These are phyloP conservation scores for Chrysopogon serrulatus DNA, from an alignment of 176 grass and related monocot genomes.

Conservation along the genomic window DNA sequence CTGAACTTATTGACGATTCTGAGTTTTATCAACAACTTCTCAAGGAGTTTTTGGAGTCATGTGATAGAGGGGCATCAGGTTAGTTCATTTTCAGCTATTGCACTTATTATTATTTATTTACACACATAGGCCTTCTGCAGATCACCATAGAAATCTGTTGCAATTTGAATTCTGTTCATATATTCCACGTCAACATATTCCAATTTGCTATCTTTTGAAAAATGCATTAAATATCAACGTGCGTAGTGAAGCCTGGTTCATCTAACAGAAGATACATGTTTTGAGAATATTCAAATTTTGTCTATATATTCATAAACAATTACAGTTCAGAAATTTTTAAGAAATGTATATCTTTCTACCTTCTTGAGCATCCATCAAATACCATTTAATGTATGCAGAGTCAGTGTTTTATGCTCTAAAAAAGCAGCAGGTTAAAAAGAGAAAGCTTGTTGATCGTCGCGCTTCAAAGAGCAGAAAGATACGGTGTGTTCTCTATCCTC, in stretches of 20 bases:
- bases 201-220: background rate
- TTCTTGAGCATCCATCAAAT: background rate
- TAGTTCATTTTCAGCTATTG: constrained; percentile 18
- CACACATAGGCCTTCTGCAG: background rate
- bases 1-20: constrained; percentile 80
- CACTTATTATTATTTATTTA: background rate
- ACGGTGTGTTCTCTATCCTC: constrained; percentile 28
- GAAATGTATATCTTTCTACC: background rate
- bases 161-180: background rate
- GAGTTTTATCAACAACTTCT: constrained; percentile 97
- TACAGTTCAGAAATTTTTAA: background rate
- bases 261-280: background rate
- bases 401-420: constrained; percentile 56
- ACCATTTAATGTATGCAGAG: constrained; percentile 46
- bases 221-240: background rate
- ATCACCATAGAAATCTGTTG: background rate
- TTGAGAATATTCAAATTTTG: background rate
- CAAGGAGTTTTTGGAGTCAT: constrained; percentile 90
- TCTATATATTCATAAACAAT: background rate
- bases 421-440: constrained; percentile 82
- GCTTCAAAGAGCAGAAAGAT: constrained; percentile 97
- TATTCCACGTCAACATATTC: background rate
- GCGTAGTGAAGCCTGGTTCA: background rate
- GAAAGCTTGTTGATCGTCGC: constrained; percentile 73
- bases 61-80: constrained; percentile 63